A percentile compares a stretch with the other conserved stretches of the same genome.
These are phyloP conservation scores for Pyrus betulifolia DNA, from an alignment of 306 rosid genomes.

Conservation along the genomic window DNA sequence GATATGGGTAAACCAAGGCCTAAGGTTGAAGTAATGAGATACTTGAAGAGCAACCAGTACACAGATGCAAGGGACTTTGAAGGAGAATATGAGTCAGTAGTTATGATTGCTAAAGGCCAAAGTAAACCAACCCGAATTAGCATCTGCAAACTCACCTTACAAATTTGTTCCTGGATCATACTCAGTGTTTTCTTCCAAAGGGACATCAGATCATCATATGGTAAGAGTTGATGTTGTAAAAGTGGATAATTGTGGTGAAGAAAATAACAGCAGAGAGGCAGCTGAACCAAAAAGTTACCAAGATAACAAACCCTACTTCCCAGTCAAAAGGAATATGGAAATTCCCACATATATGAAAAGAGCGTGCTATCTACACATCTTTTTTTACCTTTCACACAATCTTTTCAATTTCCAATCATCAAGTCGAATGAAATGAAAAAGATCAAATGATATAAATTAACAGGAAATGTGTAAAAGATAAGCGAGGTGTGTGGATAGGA, in stretches of 20 bases:
- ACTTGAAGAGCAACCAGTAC: conserved; percentile 60
- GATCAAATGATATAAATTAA: too few relatives aligned
- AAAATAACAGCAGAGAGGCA: conserved; percentile 26
- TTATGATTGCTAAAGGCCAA: conserved; percentile 98
- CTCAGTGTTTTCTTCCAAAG: conserved; percentile 85
- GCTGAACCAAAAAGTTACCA: conserved; percentile 43
- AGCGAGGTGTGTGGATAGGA: too few relatives aligned
- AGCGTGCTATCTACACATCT: too few relatives aligned
- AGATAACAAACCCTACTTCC: conserved; percentile 42
- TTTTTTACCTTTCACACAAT: too few relatives aligned
- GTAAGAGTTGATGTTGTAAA: conserved; percentile 71
- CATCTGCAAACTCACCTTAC: conserved; percentile 57
- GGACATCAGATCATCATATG: conserved; percentile 97
- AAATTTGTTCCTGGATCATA: conserved; percentile 86
- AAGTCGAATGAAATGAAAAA: too few relatives aligned
- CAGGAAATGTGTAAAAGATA: too few relatives aligned
- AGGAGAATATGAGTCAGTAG: conserved; percentile 78
- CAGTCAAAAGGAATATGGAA: conserved; percentile 64
- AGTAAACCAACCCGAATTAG: conserved; percentile 51
- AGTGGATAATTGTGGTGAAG: conserved; percentile 19
- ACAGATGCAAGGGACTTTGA: conserved; percentile 70
- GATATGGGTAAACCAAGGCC: conserved; percentile 86
- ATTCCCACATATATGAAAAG: conserved; percentile 18
- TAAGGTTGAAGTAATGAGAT: conserved; percentile 70
- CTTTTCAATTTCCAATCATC: too few relatives aligned